phyloP scores from a whole-genome alignment of 345 rosid genomes.

The Mercurialis annua region DNA sequence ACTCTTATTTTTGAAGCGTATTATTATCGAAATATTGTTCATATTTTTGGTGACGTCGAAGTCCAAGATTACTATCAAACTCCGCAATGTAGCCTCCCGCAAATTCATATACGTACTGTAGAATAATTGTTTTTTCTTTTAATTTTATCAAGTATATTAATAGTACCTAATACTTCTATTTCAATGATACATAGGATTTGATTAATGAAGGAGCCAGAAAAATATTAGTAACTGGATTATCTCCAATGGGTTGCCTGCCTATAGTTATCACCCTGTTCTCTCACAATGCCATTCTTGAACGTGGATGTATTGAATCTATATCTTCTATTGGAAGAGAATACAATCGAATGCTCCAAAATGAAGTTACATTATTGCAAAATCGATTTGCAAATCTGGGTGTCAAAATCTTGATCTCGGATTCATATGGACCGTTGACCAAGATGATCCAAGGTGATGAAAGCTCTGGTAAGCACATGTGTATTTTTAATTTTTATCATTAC shows the following conservation, averaged over 20 bases:
- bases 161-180: no score
- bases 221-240: conserved; percentile 40
- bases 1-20: no score
- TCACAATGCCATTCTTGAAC: conserved; percentile 26
- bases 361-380: conserved; percentile 36
- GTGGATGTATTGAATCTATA: conserved; percentile 51
- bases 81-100: no score
- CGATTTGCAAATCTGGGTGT: conserved; percentile 32
- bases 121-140: no score
- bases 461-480: conserved; percentile 34
- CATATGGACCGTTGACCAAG: conserved; percentile 30
- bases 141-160: no score
- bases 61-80: no score
- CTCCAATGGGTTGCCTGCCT: conserved; percentile 88
- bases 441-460: conserved; percentile 38
- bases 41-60: no score
- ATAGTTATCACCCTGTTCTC: conserved; percentile 57
- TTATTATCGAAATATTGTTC: no score
- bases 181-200: no score
- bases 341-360: conserved; percentile 48
- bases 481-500: no score
- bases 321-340: conserved; percentile 44
- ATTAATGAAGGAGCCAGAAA: conserved; percentile 60
- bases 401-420: conserved; percentile 39
- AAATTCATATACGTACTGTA: no score